These are phyloP conservation scores for Solioccasus polychromus DNA, from an alignment of 768 basidiomycete species.

Conservation along the genomic window DNA sequence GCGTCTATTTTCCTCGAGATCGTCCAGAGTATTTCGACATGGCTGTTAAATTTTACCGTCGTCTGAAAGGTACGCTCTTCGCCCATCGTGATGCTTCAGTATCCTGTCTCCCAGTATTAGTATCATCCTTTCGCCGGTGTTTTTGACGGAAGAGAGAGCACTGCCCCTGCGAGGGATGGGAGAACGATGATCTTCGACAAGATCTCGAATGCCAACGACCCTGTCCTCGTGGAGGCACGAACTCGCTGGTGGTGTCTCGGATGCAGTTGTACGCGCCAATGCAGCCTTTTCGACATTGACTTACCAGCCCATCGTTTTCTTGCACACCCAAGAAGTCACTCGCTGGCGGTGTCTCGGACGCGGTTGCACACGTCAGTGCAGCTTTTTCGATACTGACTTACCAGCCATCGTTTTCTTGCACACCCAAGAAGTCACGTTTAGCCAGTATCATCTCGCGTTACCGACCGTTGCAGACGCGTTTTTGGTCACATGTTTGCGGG, in stretches of 20 bases:
- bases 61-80: too few species aligned
- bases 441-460: slow-evolving; percentile 80
- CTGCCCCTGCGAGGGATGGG: too few species aligned
- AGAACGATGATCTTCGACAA: too few species aligned
- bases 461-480: slow-evolving; percentile 83
- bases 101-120: too few species aligned
- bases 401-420: slow-evolving; percentile 87
- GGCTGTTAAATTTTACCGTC: too few species aligned
- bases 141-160: too few species aligned
- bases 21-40: too few species aligned
- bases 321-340: slow-evolving; percentile 83
- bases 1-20: too few species aligned
- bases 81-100: too few species aligned
- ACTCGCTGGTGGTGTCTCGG: slow-evolving; percentile 67
- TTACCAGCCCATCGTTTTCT: slow-evolving; percentile 83
- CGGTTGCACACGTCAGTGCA: slow-evolving; percentile 76
- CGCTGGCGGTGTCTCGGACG: slow-evolving; percentile 69
- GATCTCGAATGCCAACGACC: too few species aligned
- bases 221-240: too few species aligned
- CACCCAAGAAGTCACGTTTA: slow-evolving; percentile 81
- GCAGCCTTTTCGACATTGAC: slow-evolving; percentile 80
- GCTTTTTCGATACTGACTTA: slow-evolving; percentile 83
- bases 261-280: slow-evolving; percentile 75
- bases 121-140: too few species aligned
- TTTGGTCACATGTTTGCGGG: slow-evolving; percentile 77